Base-by-base conservation (phyloP, 2,329 filamentous ascomycete genomes). In the Talaromyces verruculosus region DNA sequence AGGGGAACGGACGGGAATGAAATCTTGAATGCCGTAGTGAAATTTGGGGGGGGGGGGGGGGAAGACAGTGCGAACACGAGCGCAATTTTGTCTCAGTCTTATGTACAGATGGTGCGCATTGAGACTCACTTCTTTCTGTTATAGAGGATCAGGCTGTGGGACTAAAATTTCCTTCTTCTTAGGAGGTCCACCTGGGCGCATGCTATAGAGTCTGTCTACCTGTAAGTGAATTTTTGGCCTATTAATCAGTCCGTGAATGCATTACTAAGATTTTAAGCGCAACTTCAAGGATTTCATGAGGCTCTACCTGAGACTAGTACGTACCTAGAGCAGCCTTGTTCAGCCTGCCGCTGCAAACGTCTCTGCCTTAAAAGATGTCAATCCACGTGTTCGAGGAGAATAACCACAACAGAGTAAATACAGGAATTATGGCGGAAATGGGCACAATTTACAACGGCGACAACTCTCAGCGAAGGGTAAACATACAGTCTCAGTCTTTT, bases 391-490 rank as follows among this genome's bases (percentile, higher is more conserved):
- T 22, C 5, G 19, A 19, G 19, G 15, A 22, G 47, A 51, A 51
- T 22, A 7, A 51, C 28, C 49, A 28, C 28, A 7, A 45, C 8
- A 19, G n/a, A 45, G 0, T 30, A n/a, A 55, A 19, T 7, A 11
- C 7, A 57, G 1, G 3, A 15, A 57, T 22, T 19, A 57, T 57
- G 53, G 28, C 53, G 53, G 53, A 57, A 37, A 17, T 37, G n/a
- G 8, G 7, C 30, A 37, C 53, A 19, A 15, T 57, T 17, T 2
- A 57, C 30, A 57, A 33, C 35, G 11, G 30, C 3, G 53, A n/a
- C 17, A 57, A 17, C 33, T 10, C 30, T 37, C 53, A 37, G 30
- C 53, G 7, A 37, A 62, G 60, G 30, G 43, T 62, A 51, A 62
- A 4, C 43, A 7, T 47, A 17, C 51, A 35, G n/a, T 37, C 19